Base-by-base conservation (phyloP, 2,329 filamentous ascomycete genomes). In the Claviceps humidiphila region DNA sequence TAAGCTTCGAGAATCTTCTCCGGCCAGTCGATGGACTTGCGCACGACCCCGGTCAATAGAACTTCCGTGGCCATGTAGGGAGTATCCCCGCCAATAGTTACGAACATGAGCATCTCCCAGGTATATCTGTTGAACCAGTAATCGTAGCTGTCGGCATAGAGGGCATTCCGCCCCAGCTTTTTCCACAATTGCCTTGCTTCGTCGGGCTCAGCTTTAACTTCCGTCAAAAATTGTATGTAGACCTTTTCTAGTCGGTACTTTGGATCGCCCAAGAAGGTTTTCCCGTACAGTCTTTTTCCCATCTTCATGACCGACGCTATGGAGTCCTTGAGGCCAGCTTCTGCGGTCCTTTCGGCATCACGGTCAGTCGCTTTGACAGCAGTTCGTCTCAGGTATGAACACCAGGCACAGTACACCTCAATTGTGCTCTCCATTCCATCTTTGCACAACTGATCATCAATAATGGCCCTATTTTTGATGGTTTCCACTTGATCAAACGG, bases 91-190 rank as follows among this genome's bases (percentile, higher is more conserved):
- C 61, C 58, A 4, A 69, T 70, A 54, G 78, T 79, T 2, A 72
- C 68, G 57, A 78, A 80, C 4, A 80, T 61, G 53, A 85, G 76
- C 75, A 97, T 84, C 68, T 97, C 93, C 85, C 89, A 97, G 51
- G 84, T 75, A 68, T 96, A 96, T 67, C 89, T 96, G 44, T 84
- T 82, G 52, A 90, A 76, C 93, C 93, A 98, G 65, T 97, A 97
- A 60, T 95, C 89, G 63, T 90, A 89, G 59, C 82, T 90, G 59
- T 89, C 80, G 34, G 82, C 82, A 52, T 89, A 71, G 3, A 81
- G 81, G 17, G 77, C 74, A n/a, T 79, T 71, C 22, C 79, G 65
- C 3, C 75, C 77, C 34, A 97, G 74, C 17, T 80, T 78, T 57
- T 85, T 81, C 82, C 88, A 97, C 47, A 86, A 80, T 16, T 77